phyloP scores from a whole-genome alignment of 331 rosid species.

The Malus hybrid region DNA sequence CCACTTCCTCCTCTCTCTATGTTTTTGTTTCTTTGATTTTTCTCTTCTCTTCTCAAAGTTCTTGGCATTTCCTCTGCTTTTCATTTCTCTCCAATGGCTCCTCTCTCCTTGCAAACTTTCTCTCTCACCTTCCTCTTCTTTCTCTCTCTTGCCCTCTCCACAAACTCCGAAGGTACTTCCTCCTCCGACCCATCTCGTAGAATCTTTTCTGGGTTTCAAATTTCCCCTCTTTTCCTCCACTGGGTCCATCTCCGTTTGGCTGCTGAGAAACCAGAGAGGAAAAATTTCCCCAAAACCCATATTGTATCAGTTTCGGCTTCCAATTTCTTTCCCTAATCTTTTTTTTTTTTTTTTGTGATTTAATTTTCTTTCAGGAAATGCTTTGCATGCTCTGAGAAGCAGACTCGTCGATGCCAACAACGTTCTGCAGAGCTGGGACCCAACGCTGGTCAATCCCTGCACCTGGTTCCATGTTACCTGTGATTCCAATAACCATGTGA shows the following conservation, averaged over 20 bases:
- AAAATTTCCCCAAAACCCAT: neutral
- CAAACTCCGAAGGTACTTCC: slow-evolving; percentile 73
- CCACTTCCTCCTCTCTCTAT: neutral
- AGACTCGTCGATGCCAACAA: slow-evolving; percentile 71
- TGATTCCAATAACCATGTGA: slow-evolving; percentile 62
- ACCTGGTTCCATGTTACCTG: slow-evolving; percentile 97
- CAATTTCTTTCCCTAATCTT: neutral
- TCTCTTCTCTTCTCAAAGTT: neutral
- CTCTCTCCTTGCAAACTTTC: slow-evolving; percentile 16
- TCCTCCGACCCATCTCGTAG: neutral
- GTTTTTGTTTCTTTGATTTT: neutral
- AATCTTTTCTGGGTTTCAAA: neutral
- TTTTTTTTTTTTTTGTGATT: neutral
- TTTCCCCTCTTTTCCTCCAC: neutral
- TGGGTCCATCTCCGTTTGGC: slow-evolving; percentile 10
- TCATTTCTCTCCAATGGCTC: slow-evolving; percentile 36
- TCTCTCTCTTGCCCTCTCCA: slow-evolving; percentile 47
- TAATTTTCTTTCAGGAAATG: slow-evolving; percentile 53
- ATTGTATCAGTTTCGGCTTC: neutral
- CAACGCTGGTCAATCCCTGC: slow-evolving; percentile 95
- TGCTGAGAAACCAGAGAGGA: slow-evolving; percentile 3
- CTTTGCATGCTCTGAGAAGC: slow-evolving; percentile 71
- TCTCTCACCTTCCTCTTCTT: slow-evolving; percentile 31
- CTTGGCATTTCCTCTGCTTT: neutral
- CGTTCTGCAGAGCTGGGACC: slow-evolving; percentile 96